Conservation (phyloP, 148 eudicot genomes). For the Talinum fruticosum region DNA sequence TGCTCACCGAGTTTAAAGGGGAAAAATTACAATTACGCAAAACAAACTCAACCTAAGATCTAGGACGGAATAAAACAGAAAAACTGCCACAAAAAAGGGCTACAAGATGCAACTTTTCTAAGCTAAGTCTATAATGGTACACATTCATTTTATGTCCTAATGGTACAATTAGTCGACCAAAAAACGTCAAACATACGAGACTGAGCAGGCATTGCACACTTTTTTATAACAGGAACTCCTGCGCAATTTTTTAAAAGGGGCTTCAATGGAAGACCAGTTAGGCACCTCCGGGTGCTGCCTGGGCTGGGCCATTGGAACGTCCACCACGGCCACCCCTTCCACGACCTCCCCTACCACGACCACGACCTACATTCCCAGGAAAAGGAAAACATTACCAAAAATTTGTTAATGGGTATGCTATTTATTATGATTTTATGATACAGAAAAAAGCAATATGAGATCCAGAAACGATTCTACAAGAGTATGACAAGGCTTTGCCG, state of each 20-base stretch:
- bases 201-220: conserved; percentile 51
- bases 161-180: conserved; percentile 28
- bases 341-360: conserved; percentile 78
- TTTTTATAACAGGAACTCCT: conserved; percentile 38
- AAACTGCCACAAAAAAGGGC: conserved; percentile 26
- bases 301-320: conserved; percentile 57
- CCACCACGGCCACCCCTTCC: conserved; percentile 67
- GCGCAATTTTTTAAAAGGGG: conserved; percentile 19
- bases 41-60: conserved; percentile 30
- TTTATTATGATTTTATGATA: not conserved
- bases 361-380: conserved; percentile 47
- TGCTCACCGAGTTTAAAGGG: conserved; percentile 43
- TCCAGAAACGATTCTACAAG: too few species aligned
- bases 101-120: conserved; percentile 19
- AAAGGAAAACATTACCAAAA: not conserved
- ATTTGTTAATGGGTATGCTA: not conserved
- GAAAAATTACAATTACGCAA: conserved; percentile 34
- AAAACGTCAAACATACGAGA: conserved; percentile 39
- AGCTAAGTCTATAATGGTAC: conserved; percentile 52
- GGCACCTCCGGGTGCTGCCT: conserved; percentile 48
- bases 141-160: conserved; percentile 5
- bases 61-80: conserved; percentile 12
- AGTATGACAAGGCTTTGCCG: not conserved
- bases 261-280: conserved; percentile 18
- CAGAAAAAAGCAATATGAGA: not conserved